phyloP scores from a whole-genome alignment of 1,284 basidiomycete genomes.

The Sporisorium sorghi region DNA sequence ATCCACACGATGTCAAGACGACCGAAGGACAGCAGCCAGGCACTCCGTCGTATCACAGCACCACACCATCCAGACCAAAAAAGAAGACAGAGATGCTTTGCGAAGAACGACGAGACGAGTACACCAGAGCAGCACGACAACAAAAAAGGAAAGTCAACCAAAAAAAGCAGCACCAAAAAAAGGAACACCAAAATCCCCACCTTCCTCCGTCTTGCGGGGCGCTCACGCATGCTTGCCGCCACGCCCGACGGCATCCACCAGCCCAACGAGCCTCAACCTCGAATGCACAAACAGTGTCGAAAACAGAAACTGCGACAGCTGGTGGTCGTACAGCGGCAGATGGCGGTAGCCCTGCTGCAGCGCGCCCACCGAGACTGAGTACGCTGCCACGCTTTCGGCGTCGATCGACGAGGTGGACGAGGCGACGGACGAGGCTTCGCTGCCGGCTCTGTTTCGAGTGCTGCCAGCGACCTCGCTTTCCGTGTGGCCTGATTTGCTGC shows the following conservation, averaged over 20 bases:
- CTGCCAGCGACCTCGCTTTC: background rate
- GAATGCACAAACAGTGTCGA: constrained; percentile 65
- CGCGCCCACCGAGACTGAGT: constrained; percentile 40
- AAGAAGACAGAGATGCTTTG: background rate
- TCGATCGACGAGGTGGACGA: constrained; percentile 40
- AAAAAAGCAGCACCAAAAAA: background rate
- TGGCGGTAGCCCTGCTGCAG: constrained; percentile 63
- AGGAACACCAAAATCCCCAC: background rate
- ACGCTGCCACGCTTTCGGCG: constrained; percentile 51
- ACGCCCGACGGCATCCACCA: constrained; percentile 22
- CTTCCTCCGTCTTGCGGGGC: no score
- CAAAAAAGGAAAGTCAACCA: no score
- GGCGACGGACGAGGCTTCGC: constrained; percentile 17
- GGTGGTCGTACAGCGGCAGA: constrained; percentile 62
- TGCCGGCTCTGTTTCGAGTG: constrained; percentile 1
- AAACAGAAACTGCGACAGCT: constrained; percentile 63
- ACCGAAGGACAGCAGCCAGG: background rate
- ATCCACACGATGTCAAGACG: background rate
- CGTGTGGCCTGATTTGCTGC: constrained; percentile 3
- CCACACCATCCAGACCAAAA: background rate
- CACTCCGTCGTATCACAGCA: background rate
- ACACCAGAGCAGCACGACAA: no score
- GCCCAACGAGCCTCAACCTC: constrained; percentile 40
- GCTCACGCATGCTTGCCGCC: constrained; percentile 10
- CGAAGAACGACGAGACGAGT: background rate